A percentile compares a stretch with the other conserved stretches of the same genome.
phyloP scores from a whole-genome alignment of 805 yeast species.

The Candida chilensis region DNA sequence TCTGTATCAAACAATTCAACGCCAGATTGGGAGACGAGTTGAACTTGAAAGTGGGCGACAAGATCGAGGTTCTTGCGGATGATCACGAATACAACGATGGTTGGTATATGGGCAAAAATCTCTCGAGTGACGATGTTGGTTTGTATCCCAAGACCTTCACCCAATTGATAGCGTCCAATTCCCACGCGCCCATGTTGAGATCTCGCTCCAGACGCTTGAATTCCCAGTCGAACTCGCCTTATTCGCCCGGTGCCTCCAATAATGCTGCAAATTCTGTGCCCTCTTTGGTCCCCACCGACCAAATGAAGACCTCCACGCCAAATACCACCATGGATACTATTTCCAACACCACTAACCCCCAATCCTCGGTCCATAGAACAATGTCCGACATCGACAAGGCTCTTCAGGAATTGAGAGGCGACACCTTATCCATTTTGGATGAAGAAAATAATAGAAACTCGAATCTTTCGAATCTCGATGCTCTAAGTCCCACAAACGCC shows the following conservation, averaged over 20 bases:
- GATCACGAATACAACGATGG: slow-evolving; percentile 94
- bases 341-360: slow-evolving; percentile 10
- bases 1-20: slow-evolving; percentile 77
- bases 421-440: slow-evolving; percentile 2
- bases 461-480: slow-evolving; percentile 5
- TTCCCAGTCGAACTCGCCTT: slow-evolving; percentile 1
- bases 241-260: background rate
- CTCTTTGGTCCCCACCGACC: slow-evolving; percentile 1
- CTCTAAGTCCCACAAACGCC: slow-evolving; percentile 40
- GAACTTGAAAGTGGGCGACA: slow-evolving; percentile 72
- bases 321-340: background rate
- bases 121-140: slow-evolving; percentile 69
- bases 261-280: slow-evolving; percentile 1
- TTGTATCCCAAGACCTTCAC: slow-evolving; percentile 89
- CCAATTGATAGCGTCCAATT: slow-evolving; percentile 25
- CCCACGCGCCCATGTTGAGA: slow-evolving; percentile 26
- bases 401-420: slow-evolving; percentile 44
- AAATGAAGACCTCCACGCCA: background rate
- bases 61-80: slow-evolving; percentile 81
- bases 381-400: slow-evolving; percentile 71
- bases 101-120: slow-evolving; percentile 89
- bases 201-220: slow-evolving; percentile 44
- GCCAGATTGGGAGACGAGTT: slow-evolving; percentile 90
- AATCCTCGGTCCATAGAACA: slow-evolving; percentile 39
- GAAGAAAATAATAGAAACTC: slow-evolving; percentile 5